Evolutionary conservation across 768 basidiomycete species (phyloP).

Genomic region (Lentinula sp.): DNA sequence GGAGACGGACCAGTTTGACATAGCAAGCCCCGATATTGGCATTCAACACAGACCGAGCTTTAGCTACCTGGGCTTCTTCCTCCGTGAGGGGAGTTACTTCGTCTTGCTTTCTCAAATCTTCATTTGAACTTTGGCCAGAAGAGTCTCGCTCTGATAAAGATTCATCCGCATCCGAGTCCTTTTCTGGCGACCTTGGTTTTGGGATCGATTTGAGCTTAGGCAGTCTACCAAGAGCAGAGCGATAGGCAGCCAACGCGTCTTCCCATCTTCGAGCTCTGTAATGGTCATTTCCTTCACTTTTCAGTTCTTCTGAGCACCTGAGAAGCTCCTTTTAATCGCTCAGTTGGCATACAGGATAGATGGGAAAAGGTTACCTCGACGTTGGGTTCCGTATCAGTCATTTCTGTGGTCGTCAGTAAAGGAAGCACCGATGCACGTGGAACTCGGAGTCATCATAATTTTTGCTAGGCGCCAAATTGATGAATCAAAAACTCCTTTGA

Average conservation of each 20-base stretch:
- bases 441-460: not conserved
- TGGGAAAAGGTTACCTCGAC: constrained; percentile 5
- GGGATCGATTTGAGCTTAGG: constrained; percentile 34
- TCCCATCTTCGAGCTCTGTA: constrained; percentile 65
- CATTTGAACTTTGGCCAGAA: constrained; percentile 13
- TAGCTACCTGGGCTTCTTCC: constrained; percentile 42
- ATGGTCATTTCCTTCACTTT: constrained; percentile 67
- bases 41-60: constrained; percentile 65
- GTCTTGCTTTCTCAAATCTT: constrained; percentile 13
- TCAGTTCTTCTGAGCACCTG: constrained; percentile 52
- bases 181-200: not conserved
- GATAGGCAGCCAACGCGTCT: constrained; percentile 67
- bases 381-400: not conserved
- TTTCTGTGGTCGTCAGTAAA: not conserved
- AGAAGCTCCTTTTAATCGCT: constrained; percentile 32
- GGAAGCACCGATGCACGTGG: not conserved
- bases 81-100: constrained; percentile 20
- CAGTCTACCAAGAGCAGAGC: constrained; percentile 57
- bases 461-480: not conserved
- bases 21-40: constrained; percentile 89
- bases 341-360: not conserved
- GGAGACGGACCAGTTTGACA: constrained; percentile 58
- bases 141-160: not conserved
- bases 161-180: constrained; percentile 10
- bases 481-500: not conserved